These are phyloP conservation scores for Globisporangium takayamanum DNA, from an alignment of 352 stramenopile genomes.

Conservation along the genomic window DNA sequence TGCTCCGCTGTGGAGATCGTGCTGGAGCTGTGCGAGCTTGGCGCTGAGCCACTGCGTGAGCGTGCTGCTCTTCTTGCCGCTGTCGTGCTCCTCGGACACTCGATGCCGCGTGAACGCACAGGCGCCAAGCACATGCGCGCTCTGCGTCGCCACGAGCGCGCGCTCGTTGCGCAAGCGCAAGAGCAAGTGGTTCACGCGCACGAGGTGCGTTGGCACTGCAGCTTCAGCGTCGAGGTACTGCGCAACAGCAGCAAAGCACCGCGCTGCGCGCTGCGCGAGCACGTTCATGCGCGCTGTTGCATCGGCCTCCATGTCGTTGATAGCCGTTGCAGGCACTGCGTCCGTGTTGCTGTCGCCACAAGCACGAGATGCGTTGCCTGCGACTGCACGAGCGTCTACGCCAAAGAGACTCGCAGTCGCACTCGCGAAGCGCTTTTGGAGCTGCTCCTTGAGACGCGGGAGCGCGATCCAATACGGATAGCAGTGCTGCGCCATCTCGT, in stretches of 20 bases:
- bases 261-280: background rate
- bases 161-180: conserved; percentile 31
- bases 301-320: background rate
- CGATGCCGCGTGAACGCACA: conserved; percentile 22
- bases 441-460: conserved; percentile 25
- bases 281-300: background rate
- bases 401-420: background rate
- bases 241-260: conserved; percentile 2
- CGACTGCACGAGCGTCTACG: too few species aligned
- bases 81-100: conserved; percentile 8
- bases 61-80: conserved; percentile 12
- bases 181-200: conserved; percentile 15
- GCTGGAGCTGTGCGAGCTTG: conserved; percentile 32
- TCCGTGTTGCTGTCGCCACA: background rate
- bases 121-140: background rate
- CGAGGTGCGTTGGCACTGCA: conserved; percentile 2
- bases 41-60: conserved; percentile 26
- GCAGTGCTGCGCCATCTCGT: conserved; percentile 32
- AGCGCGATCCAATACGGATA: conserved; percentile 41
- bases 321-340: background rate
- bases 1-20: conserved; percentile 23
- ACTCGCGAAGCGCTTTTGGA: conserved; percentile 19
- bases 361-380: background rate
- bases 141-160: conserved; percentile 17
- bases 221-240: conserved; percentile 7